A percentile compares a stretch with the other conserved stretches of the same genome.
Evolutionary conservation across 2,329 filamentous ascomycete genomes (phyloP).

Genomic region (Sporothrix protearum): DNA sequence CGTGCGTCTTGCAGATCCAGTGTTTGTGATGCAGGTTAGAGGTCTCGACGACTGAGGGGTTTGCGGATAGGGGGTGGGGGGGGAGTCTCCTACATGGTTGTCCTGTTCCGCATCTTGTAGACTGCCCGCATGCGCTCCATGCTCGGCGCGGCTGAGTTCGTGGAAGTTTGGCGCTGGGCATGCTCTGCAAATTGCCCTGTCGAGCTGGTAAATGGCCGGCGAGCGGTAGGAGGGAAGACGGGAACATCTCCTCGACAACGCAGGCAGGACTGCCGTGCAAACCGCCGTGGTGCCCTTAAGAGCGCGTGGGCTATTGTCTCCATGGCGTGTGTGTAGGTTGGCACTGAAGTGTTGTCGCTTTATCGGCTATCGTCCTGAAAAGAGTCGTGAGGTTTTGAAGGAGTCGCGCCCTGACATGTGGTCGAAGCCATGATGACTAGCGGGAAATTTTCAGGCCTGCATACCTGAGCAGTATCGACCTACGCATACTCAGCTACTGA

Average conservation of each 20-base stretch:
- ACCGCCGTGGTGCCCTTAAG: neutral
- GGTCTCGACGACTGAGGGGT: neutral
- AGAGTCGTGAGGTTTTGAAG: conserved; percentile 11
- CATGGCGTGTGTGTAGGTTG: conserved; percentile 16
- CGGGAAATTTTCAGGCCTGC: neutral
- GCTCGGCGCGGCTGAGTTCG: conserved; percentile 39
- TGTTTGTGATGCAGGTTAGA: no score
- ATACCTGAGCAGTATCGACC: no score
- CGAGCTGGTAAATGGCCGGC: conserved; percentile 27
- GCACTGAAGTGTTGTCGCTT: neutral
- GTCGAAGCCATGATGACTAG: neutral
- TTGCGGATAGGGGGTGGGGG: neutral
- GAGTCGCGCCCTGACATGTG: neutral
- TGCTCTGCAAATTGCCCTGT: conserved; percentile 31
- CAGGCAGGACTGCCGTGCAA: conserved; percentile 14
- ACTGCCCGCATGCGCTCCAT: conserved; percentile 64
- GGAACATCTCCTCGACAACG: conserved; percentile 11
- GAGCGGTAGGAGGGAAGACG: neutral
- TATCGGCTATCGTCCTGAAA: neutral
- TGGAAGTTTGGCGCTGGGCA: neutral
- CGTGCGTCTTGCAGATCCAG: neutral
- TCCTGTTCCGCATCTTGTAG: conserved; percentile 65
- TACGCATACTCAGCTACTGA: no score
- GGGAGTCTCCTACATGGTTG: conserved; percentile 53
- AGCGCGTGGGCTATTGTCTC: conserved; percentile 15